phyloP scores from a whole-genome alignment of 2,329 filamentous ascomycete species.

The Diaporthe citriasiana region DNA sequence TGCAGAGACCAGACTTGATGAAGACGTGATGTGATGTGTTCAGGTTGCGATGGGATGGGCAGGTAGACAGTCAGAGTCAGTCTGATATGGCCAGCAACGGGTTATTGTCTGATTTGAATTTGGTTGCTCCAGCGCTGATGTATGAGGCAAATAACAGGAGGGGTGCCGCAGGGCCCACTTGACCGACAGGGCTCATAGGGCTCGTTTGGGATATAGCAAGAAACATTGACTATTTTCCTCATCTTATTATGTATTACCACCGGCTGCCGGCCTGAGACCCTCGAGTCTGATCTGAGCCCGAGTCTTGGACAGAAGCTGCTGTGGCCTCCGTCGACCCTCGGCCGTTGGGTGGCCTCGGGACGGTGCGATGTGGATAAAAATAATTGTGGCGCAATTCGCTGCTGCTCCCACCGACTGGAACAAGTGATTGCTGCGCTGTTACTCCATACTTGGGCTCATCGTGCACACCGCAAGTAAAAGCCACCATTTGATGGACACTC shows the following conservation, averaged over 20 bases:
- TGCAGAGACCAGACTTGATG: background rate
- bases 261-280: background rate
- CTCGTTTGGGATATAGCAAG: constrained; percentile 40
- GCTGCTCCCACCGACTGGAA: background rate
- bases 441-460: background rate
- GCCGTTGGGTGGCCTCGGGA: constrained; percentile 29
- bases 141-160: constrained; percentile 42
- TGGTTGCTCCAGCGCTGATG: background rate
- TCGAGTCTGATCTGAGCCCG: background rate
- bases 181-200: constrained; percentile 37
- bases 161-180: constrained; percentile 25
- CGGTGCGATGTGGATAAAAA: constrained; percentile 27
- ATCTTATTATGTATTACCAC: constrained; percentile 17
- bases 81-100: constrained; percentile 12
- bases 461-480: constrained; percentile 22
- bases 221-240: constrained; percentile 18
- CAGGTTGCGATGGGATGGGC: no score
- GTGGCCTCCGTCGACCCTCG: background rate
- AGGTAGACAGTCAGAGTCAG: background rate
- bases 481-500: background rate
- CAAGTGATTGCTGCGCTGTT: background rate
- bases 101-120: constrained; percentile 33
- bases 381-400: constrained; percentile 24
- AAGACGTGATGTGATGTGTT: no score
- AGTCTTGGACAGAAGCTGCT: background rate